phyloP scores from a whole-genome alignment of 495 filamentous ascomycete genomes.

The Penicillium maclennaniae region DNA sequence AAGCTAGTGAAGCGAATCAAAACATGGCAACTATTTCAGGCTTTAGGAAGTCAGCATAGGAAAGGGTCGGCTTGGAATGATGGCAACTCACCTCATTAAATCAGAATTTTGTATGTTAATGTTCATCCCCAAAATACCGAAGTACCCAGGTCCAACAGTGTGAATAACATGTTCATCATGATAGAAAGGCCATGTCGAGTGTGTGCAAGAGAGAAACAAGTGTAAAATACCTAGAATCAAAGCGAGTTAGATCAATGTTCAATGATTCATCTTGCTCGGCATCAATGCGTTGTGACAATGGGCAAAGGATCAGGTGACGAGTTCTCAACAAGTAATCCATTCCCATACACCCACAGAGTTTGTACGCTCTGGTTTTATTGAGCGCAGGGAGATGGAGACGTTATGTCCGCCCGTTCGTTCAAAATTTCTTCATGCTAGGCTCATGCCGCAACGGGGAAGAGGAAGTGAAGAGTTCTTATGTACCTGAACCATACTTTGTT shows the following conservation, averaged over 20 bases:
- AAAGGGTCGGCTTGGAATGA: background rate
- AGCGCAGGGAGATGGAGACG: slow-evolving; percentile 61
- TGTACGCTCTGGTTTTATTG: slow-evolving; percentile 78
- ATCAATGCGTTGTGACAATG: slow-evolving; percentile 11
- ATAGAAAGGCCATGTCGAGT: slow-evolving; percentile 41
- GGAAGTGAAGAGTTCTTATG: slow-evolving; percentile 31
- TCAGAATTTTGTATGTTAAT: slow-evolving; percentile 89
- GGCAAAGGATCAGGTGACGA: slow-evolving; percentile 82
- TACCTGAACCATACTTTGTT: slow-evolving; percentile 51
- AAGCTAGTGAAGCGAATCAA: slow-evolving; percentile 26
- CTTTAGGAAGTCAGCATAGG: slow-evolving; percentile 42
- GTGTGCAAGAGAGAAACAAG: slow-evolving; percentile 7
- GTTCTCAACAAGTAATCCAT: slow-evolving; percentile 92
- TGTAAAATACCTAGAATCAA: slow-evolving; percentile 30
- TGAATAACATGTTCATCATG: slow-evolving; percentile 87
- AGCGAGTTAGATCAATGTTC: slow-evolving; percentile 15
- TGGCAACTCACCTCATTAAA: slow-evolving; percentile 84
- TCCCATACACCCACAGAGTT: slow-evolving; percentile 67
- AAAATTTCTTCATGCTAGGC: slow-evolving; percentile 77
- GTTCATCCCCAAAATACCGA: slow-evolving; percentile 69
- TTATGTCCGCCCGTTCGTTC: slow-evolving; percentile 99
- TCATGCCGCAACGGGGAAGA: slow-evolving; percentile 13
- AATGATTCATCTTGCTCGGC: slow-evolving; percentile 6
- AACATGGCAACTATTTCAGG: slow-evolving; percentile 47
- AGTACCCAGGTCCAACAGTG: slow-evolving; percentile 86